phyloP scores from a whole-genome alignment of 371 early-diverging fungal species.

The Apophysomyces trapeziformis region DNA sequence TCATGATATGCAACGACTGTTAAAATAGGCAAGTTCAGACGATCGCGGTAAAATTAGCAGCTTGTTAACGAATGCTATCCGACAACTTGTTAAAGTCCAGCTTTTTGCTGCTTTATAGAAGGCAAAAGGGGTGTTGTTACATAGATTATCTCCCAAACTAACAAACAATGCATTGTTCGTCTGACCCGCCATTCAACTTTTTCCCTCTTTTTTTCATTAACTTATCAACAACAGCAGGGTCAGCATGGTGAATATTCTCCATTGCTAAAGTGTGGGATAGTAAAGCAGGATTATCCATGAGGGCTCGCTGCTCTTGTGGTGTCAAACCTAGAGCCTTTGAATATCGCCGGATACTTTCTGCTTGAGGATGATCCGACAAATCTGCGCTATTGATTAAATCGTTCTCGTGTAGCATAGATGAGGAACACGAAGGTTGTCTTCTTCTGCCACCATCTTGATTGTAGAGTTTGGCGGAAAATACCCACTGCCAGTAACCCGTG shows the following conservation, averaged over 20 bases:
- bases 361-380: constrained; percentile 40
- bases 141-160: constrained; percentile 8
- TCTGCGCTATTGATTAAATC: constrained; percentile 11
- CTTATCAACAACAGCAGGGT: constrained; percentile 26
- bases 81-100: too few relatives aligned
- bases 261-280: constrained; percentile 34
- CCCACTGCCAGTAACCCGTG: constrained; percentile 23
- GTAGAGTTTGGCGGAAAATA: constrained; percentile 29
- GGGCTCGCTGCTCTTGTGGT: constrained; percentile 38
- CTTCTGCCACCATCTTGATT: constrained; percentile 10
- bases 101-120: neutral
- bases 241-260: constrained; percentile 24
- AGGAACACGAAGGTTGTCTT: constrained; percentile 1
- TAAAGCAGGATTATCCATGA: constrained; percentile 39
- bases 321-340: constrained; percentile 38
- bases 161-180: constrained; percentile 33
- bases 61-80: too few relatives aligned
- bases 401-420: neutral
- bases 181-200: constrained; percentile 13
- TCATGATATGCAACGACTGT: too few relatives aligned
- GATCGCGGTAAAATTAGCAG: too few relatives aligned
- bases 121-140: constrained; percentile 8
- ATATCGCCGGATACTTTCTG: constrained; percentile 39
- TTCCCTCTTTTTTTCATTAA: constrained; percentile 24
- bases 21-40: too few relatives aligned